Conservation (phyloP, 495 filamentous ascomycete species). For the Tuber umbilicatum region DNA sequence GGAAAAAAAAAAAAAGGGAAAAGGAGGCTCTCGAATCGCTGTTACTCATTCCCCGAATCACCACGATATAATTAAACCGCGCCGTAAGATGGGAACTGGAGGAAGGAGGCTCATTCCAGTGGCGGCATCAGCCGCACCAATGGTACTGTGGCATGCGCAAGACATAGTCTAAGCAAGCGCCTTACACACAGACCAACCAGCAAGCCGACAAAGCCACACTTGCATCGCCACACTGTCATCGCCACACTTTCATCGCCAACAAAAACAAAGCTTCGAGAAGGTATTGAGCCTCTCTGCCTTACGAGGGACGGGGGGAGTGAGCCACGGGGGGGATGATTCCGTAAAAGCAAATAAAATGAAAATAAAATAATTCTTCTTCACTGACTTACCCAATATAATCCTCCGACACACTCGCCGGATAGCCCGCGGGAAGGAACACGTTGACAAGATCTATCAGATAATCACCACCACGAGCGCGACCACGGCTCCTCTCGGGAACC, state of each 20-base stretch:
- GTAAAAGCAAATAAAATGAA: neutral
- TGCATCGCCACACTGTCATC: neutral
- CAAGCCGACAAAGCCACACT: neutral
- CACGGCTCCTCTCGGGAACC: neutral
- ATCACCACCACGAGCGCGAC: neutral
- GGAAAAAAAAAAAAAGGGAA: neutral
- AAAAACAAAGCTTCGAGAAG: neutral
- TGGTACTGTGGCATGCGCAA: neutral
- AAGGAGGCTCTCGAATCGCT: neutral
- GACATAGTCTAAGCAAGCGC: neutral
- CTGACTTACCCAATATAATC: conserved; percentile 74
- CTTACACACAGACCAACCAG: neutral
- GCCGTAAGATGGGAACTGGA: neutral
- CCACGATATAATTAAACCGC: neutral
- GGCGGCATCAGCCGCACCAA: neutral
- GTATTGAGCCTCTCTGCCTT: neutral
- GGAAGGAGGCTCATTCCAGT: neutral
- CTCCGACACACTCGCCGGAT: conserved; percentile 78
- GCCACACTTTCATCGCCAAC: neutral
- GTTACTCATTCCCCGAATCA: neutral
- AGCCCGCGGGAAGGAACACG: conserved; percentile 88
- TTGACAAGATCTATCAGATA: conserved; percentile 47
- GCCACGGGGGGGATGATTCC: neutral
- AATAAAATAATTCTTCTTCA: neutral
- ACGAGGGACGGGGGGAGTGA: neutral